These are phyloP conservation scores for Globisporangium nagaii DNA, from an alignment of 352 stramenopile species.

Conservation along the genomic window DNA sequence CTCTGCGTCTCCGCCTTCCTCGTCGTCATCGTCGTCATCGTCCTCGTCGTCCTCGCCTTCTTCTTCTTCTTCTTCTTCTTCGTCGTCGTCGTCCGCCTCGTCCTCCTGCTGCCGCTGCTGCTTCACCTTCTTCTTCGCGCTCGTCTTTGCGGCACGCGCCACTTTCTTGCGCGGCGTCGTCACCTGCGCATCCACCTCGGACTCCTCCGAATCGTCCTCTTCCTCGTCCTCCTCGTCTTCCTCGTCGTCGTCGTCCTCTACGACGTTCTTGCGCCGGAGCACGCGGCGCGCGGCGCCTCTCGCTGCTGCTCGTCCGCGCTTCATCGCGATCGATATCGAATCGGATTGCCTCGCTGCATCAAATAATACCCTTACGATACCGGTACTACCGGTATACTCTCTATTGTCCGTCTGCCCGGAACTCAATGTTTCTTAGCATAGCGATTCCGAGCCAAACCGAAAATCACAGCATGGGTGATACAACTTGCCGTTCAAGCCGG, in stretches of 20 bases:
- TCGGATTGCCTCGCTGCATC: too few species aligned
- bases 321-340: too few species aligned
- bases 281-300: conserved; percentile 38
- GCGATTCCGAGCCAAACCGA: too few species aligned
- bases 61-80: conserved; percentile 18
- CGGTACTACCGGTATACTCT: too few species aligned
- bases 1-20: conserved; percentile 12
- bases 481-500: too few species aligned
- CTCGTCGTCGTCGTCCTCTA: conserved; percentile 25
- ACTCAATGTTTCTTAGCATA: too few species aligned
- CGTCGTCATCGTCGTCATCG: conserved; percentile 9
- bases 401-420: too few species aligned
- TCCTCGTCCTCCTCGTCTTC: conserved; percentile 19
- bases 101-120: conserved; percentile 19
- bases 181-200: conserved; percentile 12
- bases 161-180: conserved; percentile 28
- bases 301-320: conserved; percentile 45
- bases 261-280: conserved; percentile 70
- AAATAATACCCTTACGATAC: too few species aligned
- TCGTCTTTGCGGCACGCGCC: conserved; percentile 24
- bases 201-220: conserved; percentile 18
- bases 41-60: conserved; percentile 17
- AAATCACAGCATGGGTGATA: too few species aligned
- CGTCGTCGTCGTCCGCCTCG: conserved; percentile 29
- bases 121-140: conserved; percentile 21